A percentile compares a stretch with the other conserved stretches of the same genome.
Evolutionary conservation across 2,329 filamentous ascomycete genomes (phyloP).

Genomic region (Hypoxylon sp.): DNA sequence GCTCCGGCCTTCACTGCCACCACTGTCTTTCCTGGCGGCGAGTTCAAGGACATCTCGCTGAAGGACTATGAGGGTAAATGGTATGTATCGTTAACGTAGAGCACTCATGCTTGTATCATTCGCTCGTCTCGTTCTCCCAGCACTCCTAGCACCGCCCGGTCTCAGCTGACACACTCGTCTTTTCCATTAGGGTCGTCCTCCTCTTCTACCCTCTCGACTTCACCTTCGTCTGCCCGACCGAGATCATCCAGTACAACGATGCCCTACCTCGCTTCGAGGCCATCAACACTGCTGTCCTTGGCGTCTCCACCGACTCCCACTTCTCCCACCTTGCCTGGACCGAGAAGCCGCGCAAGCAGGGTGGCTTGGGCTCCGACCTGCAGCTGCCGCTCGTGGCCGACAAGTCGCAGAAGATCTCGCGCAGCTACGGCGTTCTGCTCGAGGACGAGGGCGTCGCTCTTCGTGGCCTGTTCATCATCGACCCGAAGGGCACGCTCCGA

Average conservation of each 20-base stretch:
- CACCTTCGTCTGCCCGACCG: conserved; percentile 72
- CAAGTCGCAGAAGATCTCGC: conserved; percentile 66
- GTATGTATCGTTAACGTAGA: conserved; percentile 48
- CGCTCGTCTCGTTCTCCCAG: not conserved
- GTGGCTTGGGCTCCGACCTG: conserved; percentile 66
- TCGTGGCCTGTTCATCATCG: conserved; percentile 71
- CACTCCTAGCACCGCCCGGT: not conserved
- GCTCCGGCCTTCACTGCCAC: conserved; percentile 59
- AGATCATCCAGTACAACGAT: conserved; percentile 71
- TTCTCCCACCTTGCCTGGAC: conserved; percentile 66
- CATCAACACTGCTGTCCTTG: conserved; percentile 67
- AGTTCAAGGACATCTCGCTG: conserved; percentile 57
- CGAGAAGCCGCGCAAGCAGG: conserved; percentile 64
- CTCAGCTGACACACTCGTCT: conserved; percentile 1
- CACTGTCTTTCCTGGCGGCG: conserved; percentile 57
- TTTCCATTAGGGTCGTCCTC: conserved; percentile 63
- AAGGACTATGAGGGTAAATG: conserved; percentile 57
- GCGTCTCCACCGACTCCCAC: conserved; percentile 68
- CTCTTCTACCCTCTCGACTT: conserved; percentile 74
- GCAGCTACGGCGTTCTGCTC: conserved; percentile 69
- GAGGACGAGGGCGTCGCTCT: conserved; percentile 70
- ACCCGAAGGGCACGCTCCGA: conserved; percentile 66
- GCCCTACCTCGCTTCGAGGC: conserved; percentile 65
- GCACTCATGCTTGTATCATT: too few relatives aligned
- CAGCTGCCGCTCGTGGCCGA: conserved; percentile 69